Evolutionary conservation across 495 filamentous ascomycete genomes (phyloP), one percentile per base, ranked within the genome.

Genomic region (Polyplosphaeria fusca): DNA sequence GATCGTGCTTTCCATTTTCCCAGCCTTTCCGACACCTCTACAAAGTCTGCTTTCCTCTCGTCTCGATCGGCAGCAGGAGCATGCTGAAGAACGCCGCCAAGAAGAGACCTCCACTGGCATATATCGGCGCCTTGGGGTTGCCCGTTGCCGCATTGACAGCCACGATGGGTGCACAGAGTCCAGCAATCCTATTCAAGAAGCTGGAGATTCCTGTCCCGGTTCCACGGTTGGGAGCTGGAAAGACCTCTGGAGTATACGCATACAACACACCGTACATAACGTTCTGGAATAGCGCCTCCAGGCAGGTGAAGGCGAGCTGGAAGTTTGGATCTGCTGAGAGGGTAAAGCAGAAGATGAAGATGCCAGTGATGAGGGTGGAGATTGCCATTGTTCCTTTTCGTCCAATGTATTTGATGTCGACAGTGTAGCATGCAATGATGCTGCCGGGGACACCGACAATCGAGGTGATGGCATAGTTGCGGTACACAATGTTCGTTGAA

Each of bases 201-300:
- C 76, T 78, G 12, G 74, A 74, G 24, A 84, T 80, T 26, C 82
- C 82, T 4, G 77, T 80, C 3, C 77, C 82, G 1, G 79, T 82
- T 13, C 82, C 82, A 24, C 82, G 74, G 63, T 77, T 76, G 0
- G 79, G 78, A 13, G 79, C 79, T 0, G 82, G 79, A 70, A 83
- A 82, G 13, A 82, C 78, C 56, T 84, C 82, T 0, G 82, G 82
- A 0, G 82, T 83, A 64, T 67, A 70, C 18, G 55, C 78, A 63
- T 82, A 83, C 5, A 84, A 68, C 2, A 83, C 80, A 19, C 80
- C 80, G 58, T 83, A 83, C 80, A 82, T 82, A 67, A 82, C 79
- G 62, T 83, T 83, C 68, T 83, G 79, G 74, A 81, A 82, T 67
- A 83, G 79, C 25, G 78, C 75, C 53, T 81, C 77, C 18, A 81